Evolutionary conservation across 495 filamentous ascomycete genomes (phyloP).

Genomic region (Aspergillus avenaceus): DNA sequence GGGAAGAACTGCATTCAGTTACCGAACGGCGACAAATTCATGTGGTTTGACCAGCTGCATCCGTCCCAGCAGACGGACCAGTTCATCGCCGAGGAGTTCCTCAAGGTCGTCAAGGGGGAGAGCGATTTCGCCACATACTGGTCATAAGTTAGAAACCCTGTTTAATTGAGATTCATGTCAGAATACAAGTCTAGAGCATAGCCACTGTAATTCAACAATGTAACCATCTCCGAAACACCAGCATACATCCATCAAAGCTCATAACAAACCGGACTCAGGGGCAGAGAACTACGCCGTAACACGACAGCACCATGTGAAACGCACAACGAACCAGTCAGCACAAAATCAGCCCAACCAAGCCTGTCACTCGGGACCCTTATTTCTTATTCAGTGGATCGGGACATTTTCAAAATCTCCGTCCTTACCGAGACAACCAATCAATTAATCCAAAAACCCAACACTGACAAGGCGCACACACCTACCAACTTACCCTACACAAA

Average conservation of each 20-base stretch:
- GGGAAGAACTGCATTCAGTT: conserved; percentile 26
- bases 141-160: not conserved
- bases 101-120: conserved; percentile 53
- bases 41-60: conserved; percentile 64
- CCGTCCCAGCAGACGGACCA: conserved; percentile 54
- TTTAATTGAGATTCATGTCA: too few species aligned
- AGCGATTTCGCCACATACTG: conserved; percentile 56
- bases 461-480: too few species aligned
- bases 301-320: too few species aligned
- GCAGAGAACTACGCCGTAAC: too few species aligned
- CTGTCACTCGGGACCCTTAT: too few species aligned
- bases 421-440: not conserved
- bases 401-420: not conserved
- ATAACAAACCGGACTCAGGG: too few species aligned
- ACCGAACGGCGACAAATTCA: conserved; percentile 35
- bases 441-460: not conserved
- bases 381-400: not conserved
- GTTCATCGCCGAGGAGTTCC: conserved; percentile 56
- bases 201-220: too few species aligned
- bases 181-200: not conserved
- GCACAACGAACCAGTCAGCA: too few species aligned
- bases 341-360: too few species aligned
- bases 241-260: too few species aligned
- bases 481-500: too few species aligned
- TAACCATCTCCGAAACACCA: too few species aligned